phyloP scores from a whole-genome alignment of 2,329 filamentous ascomycete species.

The Aspergillus sp. region DNA sequence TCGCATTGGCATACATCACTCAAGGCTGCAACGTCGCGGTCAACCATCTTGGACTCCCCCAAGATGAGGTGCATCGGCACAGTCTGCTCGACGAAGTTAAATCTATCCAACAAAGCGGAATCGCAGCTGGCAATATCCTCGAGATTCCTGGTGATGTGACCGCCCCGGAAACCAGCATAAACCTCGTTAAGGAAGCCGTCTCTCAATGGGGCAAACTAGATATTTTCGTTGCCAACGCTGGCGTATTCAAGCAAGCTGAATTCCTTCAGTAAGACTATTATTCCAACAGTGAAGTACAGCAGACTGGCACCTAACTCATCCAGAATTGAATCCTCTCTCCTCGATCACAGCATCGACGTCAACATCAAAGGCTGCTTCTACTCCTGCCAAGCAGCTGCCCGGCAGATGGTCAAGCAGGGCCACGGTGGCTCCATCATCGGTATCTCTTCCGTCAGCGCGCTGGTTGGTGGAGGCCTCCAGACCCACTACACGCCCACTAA shows the following conservation, averaged over 20 bases:
- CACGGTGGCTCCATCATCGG: constrained; percentile 33
- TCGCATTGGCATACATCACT: constrained; percentile 22
- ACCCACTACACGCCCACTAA: constrained; percentile 84
- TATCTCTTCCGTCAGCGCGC: constrained; percentile 33
- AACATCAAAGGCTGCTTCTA: constrained; percentile 30
- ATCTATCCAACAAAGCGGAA: constrained; percentile 9
- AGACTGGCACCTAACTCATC: constrained; percentile 49
- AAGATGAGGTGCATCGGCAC: constrained; percentile 26
- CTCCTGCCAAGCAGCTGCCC: constrained; percentile 31
- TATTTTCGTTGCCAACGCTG: constrained; percentile 36
- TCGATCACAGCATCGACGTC: constrained; percentile 43
- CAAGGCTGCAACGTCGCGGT: constrained; percentile 34
- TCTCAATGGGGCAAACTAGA: constrained; percentile 31
- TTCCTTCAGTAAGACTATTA: constrained; percentile 60
- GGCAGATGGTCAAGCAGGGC: constrained; percentile 30
- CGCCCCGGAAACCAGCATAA: constrained; percentile 65
- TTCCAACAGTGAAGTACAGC: too few species aligned
- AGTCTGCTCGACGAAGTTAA: constrained; percentile 27
- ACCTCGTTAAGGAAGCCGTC: constrained; percentile 57
- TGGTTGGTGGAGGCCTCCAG: constrained; percentile 65
- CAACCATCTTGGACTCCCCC: constrained; percentile 29
- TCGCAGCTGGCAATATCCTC: constrained; percentile 38
- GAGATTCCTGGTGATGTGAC: constrained; percentile 73
- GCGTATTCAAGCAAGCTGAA: constrained; percentile 72
- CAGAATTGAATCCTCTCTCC: constrained; percentile 66